Conservation (phyloP, 2,329 filamentous ascomycete genomes). For the Achaetomium macrosporum region DNA sequence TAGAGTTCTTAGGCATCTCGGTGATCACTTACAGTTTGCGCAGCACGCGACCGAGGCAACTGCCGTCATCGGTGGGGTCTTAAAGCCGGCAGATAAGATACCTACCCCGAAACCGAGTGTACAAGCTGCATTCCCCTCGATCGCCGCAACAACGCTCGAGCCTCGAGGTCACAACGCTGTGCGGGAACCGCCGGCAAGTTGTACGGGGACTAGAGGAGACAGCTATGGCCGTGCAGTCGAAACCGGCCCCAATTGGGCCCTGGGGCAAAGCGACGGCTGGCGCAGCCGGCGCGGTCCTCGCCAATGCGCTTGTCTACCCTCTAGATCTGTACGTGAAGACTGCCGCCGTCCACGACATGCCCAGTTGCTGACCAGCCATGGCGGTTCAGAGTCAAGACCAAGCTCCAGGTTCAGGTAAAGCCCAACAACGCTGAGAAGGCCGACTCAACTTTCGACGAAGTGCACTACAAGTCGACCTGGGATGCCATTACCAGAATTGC, state of each 20-base stretch:
- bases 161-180: neutral
- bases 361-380: constrained; percentile 3
- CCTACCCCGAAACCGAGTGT: neutral
- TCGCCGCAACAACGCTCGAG: neutral
- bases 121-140: neutral
- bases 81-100: constrained; percentile 13
- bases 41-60: constrained; percentile 4
- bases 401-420: constrained; percentile 90
- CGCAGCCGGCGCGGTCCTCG: constrained; percentile 85
- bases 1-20: neutral
- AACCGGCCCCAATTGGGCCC: constrained; percentile 68
- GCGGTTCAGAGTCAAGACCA: constrained; percentile 78
- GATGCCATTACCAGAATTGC: constrained; percentile 85
- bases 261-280: constrained; percentile 93
- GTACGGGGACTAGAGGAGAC: constrained; percentile 7
- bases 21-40: neutral
- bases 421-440: constrained; percentile 39
- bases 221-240: constrained; percentile 52
- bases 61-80: constrained; percentile 19
- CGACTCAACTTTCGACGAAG: constrained; percentile 38
- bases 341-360: neutral
- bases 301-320: constrained; percentile 93
- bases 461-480: constrained; percentile 80
- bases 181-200: constrained; percentile 1
- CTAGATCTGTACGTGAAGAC: constrained; percentile 74